A percentile compares a stretch with the other conserved stretches of the same genome.
Evolutionary conservation across 371 early-diverging fungal species (phyloP).

Genomic region (Saksenaea oblongispora): DNA sequence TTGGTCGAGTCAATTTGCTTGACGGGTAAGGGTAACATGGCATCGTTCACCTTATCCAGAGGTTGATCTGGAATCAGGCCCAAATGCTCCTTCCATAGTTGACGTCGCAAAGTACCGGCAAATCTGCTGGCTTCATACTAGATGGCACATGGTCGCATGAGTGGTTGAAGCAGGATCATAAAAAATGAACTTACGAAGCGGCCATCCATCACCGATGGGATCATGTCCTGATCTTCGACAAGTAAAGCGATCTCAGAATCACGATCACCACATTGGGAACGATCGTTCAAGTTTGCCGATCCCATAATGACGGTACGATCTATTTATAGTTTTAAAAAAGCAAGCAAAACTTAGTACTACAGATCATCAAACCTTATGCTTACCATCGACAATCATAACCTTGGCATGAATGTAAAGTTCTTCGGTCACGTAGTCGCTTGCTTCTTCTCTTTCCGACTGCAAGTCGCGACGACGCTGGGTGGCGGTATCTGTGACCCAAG

Average conservation of each 20-base stretch:
- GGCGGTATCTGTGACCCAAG: conserved; percentile 20
- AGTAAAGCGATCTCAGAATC: conserved; percentile 90
- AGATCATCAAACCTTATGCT: no score
- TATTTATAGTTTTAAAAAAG: no score
- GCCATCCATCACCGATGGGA: conserved; percentile 75
- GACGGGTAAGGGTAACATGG: conserved; percentile 54
- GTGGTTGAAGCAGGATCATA: neutral
- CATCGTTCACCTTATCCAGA: conserved; percentile 43
- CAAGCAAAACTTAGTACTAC: no score
- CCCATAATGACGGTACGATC: conserved; percentile 84
- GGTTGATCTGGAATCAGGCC: conserved; percentile 63
- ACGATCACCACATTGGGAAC: conserved; percentile 85
- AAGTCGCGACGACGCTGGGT: conserved; percentile 6
- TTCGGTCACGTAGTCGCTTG: conserved; percentile 72
- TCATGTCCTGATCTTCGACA: conserved; percentile 73
- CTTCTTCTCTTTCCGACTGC: conserved; percentile 26
- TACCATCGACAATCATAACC: conserved; percentile 87
- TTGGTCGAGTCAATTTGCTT: conserved; percentile 36
- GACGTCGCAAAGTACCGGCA: conserved; percentile 74
- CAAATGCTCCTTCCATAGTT: conserved; percentile 85
- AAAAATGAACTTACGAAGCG: conserved; percentile 43
- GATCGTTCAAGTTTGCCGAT: conserved; percentile 91
- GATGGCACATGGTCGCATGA: neutral
- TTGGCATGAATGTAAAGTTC: conserved; percentile 92
- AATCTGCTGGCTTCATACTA: conserved; percentile 63